Evolutionary conservation across 2,329 filamentous ascomycete species (phyloP).

Genomic region (Lasiodiplodia citricola): DNA sequence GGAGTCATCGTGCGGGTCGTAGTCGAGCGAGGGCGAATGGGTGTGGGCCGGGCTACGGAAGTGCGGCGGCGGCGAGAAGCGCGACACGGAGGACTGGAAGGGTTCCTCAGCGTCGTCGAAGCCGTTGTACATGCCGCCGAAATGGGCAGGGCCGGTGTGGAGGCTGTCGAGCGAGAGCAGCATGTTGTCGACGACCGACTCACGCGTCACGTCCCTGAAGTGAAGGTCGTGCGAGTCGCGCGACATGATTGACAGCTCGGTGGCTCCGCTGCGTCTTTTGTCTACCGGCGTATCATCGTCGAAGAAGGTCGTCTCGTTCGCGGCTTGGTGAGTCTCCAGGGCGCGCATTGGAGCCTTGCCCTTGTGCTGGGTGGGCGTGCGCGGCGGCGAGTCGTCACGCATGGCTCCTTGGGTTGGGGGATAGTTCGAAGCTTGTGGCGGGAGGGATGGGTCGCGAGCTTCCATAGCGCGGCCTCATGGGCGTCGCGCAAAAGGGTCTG

Average conservation of each 20-base stretch:
- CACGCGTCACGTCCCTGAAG: constrained; percentile 77
- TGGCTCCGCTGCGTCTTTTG: constrained; percentile 25
- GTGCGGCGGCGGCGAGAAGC: constrained; percentile 39
- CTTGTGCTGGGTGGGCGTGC: constrained; percentile 20
- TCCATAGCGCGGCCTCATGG: constrained; percentile 25
- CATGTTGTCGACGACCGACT: constrained; percentile 96
- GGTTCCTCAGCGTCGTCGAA: constrained; percentile 49
- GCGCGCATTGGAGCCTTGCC: constrained; percentile 24
- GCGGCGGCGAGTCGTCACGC: constrained; percentile 26
- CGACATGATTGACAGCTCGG: constrained; percentile 18
- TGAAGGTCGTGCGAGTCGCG: constrained; percentile 86
- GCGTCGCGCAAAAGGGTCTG: constrained; percentile 25
- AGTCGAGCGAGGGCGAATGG: constrained; percentile 63
- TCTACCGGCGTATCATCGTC: constrained; percentile 28
- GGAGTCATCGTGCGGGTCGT: constrained; percentile 37
- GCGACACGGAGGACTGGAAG: constrained; percentile 43
- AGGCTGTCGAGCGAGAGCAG: constrained; percentile 85
- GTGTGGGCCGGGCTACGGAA: constrained; percentile 62
- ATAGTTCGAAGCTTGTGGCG: constrained; percentile 19
- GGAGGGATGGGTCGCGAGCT: constrained; percentile 22
- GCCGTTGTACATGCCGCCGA: constrained; percentile 41
- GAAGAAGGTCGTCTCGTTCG: constrained; percentile 25
- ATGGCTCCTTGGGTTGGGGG: constrained; percentile 16
- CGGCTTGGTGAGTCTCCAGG: constrained; percentile 8
- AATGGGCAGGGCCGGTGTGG: constrained; percentile 47